phyloP scores from a whole-genome alignment of 495 filamentous ascomycete genomes.

The Penicillium ochrochloron region DNA sequence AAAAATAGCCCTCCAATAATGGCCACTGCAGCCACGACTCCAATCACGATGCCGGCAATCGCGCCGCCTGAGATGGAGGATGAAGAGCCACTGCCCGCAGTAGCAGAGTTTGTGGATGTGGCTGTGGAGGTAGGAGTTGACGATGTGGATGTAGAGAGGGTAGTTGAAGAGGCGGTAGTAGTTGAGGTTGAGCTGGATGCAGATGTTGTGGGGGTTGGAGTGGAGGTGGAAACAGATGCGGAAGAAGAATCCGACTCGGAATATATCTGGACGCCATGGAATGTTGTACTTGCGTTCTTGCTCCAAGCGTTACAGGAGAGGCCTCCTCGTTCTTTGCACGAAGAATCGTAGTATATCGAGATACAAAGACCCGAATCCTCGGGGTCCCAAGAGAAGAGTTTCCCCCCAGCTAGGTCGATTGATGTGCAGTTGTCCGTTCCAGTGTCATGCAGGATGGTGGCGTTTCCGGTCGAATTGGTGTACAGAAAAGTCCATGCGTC shows the following conservation, averaged over 20 bases:
- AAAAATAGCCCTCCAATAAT: neutral
- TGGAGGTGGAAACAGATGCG: neutral
- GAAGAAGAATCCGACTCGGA: neutral
- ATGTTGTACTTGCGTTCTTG: conserved; percentile 3
- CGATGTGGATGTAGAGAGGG: neutral
- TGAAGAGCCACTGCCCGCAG: neutral
- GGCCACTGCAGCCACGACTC: neutral
- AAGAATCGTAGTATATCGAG: conserved; percentile 28
- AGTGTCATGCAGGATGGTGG: conserved; percentile 20
- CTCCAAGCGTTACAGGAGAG: neutral
- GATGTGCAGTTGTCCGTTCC: conserved; percentile 16
- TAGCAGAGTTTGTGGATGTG: neutral
- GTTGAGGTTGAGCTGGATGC: neutral
- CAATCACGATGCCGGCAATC: conserved; percentile 1
- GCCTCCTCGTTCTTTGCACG: neutral
- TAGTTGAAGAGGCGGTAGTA: neutral
- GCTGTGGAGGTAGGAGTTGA: neutral
- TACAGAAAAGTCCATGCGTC: conserved; percentile 29
- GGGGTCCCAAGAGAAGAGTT: conserved; percentile 26
- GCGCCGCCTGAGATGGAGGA: neutral
- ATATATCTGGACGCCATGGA: neutral
- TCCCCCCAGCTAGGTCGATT: conserved; percentile 14
- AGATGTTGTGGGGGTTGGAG: neutral
- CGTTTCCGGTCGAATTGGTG: conserved; percentile 20
- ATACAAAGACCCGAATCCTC: conserved; percentile 21